A percentile compares a stretch with the other conserved stretches of the same genome.
Evolutionary conservation across 2,329 filamentous ascomycete species (phyloP).

Genomic region (Elsinoe ampelina): DNA sequence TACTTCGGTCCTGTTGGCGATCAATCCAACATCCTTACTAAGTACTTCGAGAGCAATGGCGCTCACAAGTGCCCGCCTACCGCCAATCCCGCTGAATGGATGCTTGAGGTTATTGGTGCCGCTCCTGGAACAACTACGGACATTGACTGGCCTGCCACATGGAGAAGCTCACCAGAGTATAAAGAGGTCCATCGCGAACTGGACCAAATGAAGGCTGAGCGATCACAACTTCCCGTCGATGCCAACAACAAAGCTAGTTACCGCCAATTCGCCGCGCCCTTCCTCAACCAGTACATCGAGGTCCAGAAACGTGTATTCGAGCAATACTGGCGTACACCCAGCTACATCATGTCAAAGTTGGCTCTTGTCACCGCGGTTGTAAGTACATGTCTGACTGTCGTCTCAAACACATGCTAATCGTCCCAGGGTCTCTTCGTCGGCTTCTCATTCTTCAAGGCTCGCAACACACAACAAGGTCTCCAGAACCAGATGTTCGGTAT

Average conservation of each 20-base stretch:
- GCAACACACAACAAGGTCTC: slow-evolving; percentile 64
- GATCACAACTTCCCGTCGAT: slow-evolving; percentile 29
- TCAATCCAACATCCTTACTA: slow-evolving; percentile 56
- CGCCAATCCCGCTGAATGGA: slow-evolving; percentile 77
- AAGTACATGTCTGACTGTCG: background rate
- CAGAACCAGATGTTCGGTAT: slow-evolving; percentile 82
- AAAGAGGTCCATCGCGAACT: slow-evolving; percentile 38
- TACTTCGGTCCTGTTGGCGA: slow-evolving; percentile 75
- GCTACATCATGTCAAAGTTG: slow-evolving; percentile 79
- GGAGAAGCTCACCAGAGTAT: slow-evolving; percentile 41
- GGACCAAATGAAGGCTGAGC: slow-evolving; percentile 35
- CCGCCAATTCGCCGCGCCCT: slow-evolving; percentile 73
- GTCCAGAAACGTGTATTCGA: slow-evolving; percentile 70
- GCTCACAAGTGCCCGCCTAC: slow-evolving; percentile 54
- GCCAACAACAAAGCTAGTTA: slow-evolving; percentile 47
- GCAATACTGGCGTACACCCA: slow-evolving; percentile 84
- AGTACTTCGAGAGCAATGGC: slow-evolving; percentile 69
- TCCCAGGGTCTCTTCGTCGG: slow-evolving; percentile 61
- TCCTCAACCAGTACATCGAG: slow-evolving; percentile 55
- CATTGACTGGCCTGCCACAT: slow-evolving; percentile 42
- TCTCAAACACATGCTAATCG: background rate
- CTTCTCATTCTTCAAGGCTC: slow-evolving; percentile 63
- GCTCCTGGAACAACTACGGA: slow-evolving; percentile 41
- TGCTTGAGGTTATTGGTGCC: slow-evolving; percentile 51
- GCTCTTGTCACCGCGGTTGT: slow-evolving; percentile 52